A percentile compares a stretch with the other conserved stretches of the same genome.
These are phyloP conservation scores for Chrysoporthe cubensis DNA, from an alignment of 2,329 filamentous ascomycete genomes.

Conservation along the genomic window DNA sequence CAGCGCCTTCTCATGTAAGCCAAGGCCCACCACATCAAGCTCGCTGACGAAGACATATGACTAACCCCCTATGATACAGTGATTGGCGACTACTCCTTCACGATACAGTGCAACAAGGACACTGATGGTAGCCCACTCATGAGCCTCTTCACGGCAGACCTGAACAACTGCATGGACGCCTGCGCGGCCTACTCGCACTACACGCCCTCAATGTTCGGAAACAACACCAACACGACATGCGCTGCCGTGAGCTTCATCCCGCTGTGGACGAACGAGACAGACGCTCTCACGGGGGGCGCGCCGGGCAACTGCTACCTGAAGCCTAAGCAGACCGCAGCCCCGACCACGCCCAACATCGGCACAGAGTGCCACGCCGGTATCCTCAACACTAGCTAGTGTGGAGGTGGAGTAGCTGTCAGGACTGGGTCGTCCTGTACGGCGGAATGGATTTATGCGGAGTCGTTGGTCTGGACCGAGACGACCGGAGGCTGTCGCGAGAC, in stretches of 20 bases:
- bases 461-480: not conserved
- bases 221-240: slow-evolving; percentile 41
- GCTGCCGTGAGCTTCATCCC: slow-evolving; percentile 47
- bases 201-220: slow-evolving; percentile 35
- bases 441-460: not conserved
- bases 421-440: not conserved
- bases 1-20: slow-evolving; percentile 42
- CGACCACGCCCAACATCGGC: slow-evolving; percentile 40
- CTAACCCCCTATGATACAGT: slow-evolving; percentile 35
- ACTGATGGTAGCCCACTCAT: slow-evolving; percentile 42
- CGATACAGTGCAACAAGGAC: slow-evolving; percentile 49
- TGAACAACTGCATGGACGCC: slow-evolving; percentile 52
- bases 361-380: slow-evolving; percentile 44
- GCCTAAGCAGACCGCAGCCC: slow-evolving; percentile 37
- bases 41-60: slow-evolving; percentile 22
- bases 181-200: slow-evolving; percentile 47
- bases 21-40: not conserved
- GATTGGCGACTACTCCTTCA: slow-evolving; percentile 42
- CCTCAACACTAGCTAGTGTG: slow-evolving; percentile 15
- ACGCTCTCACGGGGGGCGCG: slow-evolving; percentile 39
- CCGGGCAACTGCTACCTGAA: slow-evolving; percentile 53
- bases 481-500: not conserved
- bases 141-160: slow-evolving; percentile 47
- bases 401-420: not conserved
- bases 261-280: slow-evolving; percentile 44